A percentile compares a stretch with the other conserved stretches of the same genome.
Conservation (phyloP, 2,329 filamentous ascomycete species). For the Coniosporium tulheliwenetii region DNA sequence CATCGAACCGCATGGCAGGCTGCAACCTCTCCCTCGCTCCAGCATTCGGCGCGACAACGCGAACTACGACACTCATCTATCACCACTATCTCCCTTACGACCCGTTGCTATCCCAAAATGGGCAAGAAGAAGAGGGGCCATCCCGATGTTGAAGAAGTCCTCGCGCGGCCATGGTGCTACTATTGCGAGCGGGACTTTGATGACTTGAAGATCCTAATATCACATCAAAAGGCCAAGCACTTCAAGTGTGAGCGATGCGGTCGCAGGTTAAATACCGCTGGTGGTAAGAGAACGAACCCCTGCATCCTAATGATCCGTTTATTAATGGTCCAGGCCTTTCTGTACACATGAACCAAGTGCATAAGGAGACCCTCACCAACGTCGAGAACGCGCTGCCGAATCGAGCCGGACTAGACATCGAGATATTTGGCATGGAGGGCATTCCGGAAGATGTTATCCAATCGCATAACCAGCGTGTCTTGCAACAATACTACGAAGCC, state of each 20-base stretch:
- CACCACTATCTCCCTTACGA: not conserved
- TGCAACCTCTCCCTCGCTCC: not conserved
- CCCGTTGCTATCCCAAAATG: conserved; percentile 31
- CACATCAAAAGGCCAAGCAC: conserved; percentile 97
- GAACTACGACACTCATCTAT: not conserved
- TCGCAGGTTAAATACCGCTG: conserved; percentile 79
- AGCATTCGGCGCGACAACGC: not conserved
- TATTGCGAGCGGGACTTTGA: conserved; percentile 99
- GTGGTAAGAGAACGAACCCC: conserved; percentile 44
- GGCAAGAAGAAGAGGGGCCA: conserved; percentile 83
- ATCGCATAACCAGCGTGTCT: conserved; percentile 73
- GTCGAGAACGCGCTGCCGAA: conserved; percentile 90
- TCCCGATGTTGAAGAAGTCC: conserved; percentile 75
- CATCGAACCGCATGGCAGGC: not conserved
- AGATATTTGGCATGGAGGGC: conserved; percentile 98
- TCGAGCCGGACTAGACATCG: conserved; percentile 70
- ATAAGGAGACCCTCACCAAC: conserved; percentile 76
- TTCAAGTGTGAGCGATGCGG: conserved; percentile 93
- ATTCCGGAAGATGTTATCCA: conserved; percentile 75
- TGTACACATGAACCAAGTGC: conserved; percentile 96
- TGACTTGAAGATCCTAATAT: conserved; percentile 89
- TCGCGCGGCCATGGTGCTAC: conserved; percentile 88
- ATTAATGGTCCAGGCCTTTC: conserved; percentile 51
- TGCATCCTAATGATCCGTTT: not conserved
- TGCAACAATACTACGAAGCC: conserved; percentile 69